Evolutionary conservation across 306 rosid species (phyloP).

Genomic region (Rubus idaeus): DNA sequence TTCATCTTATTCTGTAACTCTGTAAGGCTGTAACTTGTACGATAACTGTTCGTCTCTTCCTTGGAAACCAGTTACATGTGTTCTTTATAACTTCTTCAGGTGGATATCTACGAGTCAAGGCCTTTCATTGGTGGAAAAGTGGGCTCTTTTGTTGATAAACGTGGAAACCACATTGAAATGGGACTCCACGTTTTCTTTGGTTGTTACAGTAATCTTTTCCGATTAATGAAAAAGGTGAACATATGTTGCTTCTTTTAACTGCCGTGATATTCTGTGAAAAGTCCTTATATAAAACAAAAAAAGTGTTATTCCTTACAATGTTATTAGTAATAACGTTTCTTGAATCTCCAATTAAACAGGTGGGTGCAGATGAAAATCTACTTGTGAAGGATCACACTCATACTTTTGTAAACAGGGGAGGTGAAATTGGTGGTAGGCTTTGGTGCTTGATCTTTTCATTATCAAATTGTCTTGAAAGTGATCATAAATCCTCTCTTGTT

Average conservation of each 20-base stretch:
- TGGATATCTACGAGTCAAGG: conserved; percentile 92
- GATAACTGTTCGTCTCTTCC: conserved; percentile 14
- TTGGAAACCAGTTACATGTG: background rate
- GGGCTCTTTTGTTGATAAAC: conserved; percentile 89
- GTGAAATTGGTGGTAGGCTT: conserved; percentile 85
- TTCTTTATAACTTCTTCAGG: conserved; percentile 50
- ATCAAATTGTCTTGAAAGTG: background rate
- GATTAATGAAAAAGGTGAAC: conserved; percentile 90
- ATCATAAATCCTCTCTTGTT: background rate
- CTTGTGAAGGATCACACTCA: conserved; percentile 97
- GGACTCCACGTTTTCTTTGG: conserved; percentile 98
- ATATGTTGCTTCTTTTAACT: conserved; percentile 15
- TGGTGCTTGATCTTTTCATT: conserved; percentile 22
- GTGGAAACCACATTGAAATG: conserved; percentile 97
- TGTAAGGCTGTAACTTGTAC: background rate
- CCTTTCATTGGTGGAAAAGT: conserved; percentile 95
- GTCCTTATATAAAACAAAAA: background rate
- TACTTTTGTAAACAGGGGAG: conserved; percentile 92
- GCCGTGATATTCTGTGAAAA: background rate
- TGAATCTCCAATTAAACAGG: conserved; percentile 48
- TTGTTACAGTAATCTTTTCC: conserved; percentile 94
- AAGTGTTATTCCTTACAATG: background rate
- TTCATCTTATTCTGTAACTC: background rate
- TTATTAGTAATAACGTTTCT: conserved; percentile 16
- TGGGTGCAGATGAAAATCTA: conserved; percentile 82